Percentiles rank a stretch among this genome's conserved stretches.
These are phyloP conservation scores for Pterocarpus santalinus DNA, from an alignment of 306 rosid species.

Conservation along the genomic window DNA sequence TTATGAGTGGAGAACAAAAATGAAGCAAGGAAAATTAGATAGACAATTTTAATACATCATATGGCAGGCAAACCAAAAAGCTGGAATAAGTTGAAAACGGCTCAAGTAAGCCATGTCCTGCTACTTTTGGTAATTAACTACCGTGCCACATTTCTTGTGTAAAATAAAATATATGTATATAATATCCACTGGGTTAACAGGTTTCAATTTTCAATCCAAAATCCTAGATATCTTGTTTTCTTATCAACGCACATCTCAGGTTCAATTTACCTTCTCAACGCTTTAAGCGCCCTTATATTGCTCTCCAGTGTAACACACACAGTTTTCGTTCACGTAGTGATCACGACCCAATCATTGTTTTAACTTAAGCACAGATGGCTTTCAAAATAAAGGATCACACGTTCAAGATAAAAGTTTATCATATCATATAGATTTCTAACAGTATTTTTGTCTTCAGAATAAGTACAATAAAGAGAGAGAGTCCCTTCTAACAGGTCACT, in stretches of 20 bases:
- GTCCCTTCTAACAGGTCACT: not conserved
- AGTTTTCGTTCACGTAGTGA: too few species aligned
- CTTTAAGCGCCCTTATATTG: too few species aligned
- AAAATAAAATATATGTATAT: not conserved
- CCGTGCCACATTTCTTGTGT: not conserved
- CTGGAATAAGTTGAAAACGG: not conserved
- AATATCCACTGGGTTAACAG: not conserved
- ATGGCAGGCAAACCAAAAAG: slow-evolving; percentile 25
- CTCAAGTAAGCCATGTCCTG: not conserved
- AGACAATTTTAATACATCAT: not conserved
- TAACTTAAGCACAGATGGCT: not conserved
- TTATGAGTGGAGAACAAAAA: too few species aligned
- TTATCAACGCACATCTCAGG: too few species aligned
- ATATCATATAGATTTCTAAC: not conserved
- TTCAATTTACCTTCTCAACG: too few species aligned
- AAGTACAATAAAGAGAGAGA: slow-evolving; percentile 25
- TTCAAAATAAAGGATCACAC: not conserved
- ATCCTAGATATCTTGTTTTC: too few species aligned
- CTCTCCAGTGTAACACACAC: too few species aligned
- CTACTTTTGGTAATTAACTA: not conserved
- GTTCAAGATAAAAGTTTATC: not conserved
- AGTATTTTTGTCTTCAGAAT: not conserved
- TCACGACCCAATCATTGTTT: not conserved
- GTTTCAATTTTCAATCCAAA: too few species aligned
- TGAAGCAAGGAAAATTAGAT: too few species aligned